Conservation (phyloP, 805 yeast species). For the Myxozyma vanderwaltii region DNA sequence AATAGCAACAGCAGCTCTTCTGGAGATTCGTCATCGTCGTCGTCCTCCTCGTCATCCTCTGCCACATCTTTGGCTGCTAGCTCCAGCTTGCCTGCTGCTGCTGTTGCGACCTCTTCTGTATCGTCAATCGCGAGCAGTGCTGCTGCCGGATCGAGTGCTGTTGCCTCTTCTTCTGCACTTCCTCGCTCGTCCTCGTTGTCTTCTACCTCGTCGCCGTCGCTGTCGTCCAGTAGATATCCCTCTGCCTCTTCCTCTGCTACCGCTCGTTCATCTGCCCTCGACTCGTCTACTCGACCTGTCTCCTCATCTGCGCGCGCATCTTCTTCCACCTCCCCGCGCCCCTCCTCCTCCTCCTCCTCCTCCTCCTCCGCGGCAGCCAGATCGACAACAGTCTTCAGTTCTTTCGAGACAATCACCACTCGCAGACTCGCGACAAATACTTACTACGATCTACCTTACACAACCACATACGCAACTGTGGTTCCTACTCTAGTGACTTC, state of each 20-base stretch:
- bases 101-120: neutral
- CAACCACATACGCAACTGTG: neutral
- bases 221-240: neutral
- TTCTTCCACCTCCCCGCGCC: neutral
- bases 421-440: constrained; percentile 10
- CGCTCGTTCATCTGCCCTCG: neutral
- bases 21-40: neutral
- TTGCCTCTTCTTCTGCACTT: neutral
- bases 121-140: neutral
- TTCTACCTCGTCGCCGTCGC: no score
- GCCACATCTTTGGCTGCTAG: neutral
- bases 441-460: constrained; percentile 7
- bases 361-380: neutral
- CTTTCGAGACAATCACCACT: neutral
- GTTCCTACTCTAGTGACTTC: constrained; percentile 6
- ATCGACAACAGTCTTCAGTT: neutral
- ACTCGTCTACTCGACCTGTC: neutral
- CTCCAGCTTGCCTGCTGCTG: neutral
- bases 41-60: neutral
- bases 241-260: neutral
- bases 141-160: neutral
- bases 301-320: neutral
- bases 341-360: neutral
- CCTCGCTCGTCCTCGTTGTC: neutral
- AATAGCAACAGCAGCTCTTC: constrained; percentile 1